phyloP scores from a whole-genome alignment of 1,284 basidiomycete genomes.

The Microbotryum scabiosae region DNA sequence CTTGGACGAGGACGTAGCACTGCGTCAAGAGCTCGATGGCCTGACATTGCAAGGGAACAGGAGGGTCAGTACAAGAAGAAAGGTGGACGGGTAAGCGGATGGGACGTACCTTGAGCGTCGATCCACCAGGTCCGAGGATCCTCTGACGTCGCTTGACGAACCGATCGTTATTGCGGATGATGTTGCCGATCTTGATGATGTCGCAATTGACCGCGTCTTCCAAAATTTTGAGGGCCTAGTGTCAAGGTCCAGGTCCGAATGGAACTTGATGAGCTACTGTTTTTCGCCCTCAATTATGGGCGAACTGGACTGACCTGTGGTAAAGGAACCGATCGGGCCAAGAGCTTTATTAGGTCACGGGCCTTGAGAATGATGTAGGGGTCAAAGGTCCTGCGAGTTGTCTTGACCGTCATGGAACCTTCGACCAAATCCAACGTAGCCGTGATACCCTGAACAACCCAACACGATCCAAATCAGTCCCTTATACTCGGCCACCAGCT shows the following conservation, averaged over 20 bases:
- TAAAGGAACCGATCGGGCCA: conserved; percentile 79
- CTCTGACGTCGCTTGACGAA: conserved; percentile 94
- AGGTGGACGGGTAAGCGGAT: background rate
- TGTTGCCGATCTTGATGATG: conserved; percentile 93
- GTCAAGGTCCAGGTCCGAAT: background rate
- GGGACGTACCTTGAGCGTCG: conserved; percentile 74
- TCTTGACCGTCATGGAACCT: conserved; percentile 93
- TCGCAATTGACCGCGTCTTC: conserved; percentile 89
- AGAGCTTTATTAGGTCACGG: conserved; percentile 87
- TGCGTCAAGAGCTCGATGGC: conserved; percentile 94
- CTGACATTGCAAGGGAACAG: conserved; percentile 43
- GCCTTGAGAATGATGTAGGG: conserved; percentile 95
- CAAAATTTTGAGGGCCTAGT: conserved; percentile 79
- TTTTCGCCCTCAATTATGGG: too few relatives aligned
- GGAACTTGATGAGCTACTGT: background rate
- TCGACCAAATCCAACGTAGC: conserved; percentile 93
- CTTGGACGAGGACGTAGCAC: conserved; percentile 96
- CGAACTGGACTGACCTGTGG: conserved; percentile 39
- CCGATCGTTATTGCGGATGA: conserved; percentile 91
- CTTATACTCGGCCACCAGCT: background rate
- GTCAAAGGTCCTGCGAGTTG: conserved; percentile 93
- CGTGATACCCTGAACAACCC: conserved; percentile 57
- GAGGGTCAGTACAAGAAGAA: background rate
- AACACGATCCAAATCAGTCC: background rate
- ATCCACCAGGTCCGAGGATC: conserved; percentile 94